Evolutionary conservation across 2,329 filamentous ascomycete species (phyloP), one percentile per base, ranked within the genome.

Genomic region (Colletotrichum graminicola): DNA sequence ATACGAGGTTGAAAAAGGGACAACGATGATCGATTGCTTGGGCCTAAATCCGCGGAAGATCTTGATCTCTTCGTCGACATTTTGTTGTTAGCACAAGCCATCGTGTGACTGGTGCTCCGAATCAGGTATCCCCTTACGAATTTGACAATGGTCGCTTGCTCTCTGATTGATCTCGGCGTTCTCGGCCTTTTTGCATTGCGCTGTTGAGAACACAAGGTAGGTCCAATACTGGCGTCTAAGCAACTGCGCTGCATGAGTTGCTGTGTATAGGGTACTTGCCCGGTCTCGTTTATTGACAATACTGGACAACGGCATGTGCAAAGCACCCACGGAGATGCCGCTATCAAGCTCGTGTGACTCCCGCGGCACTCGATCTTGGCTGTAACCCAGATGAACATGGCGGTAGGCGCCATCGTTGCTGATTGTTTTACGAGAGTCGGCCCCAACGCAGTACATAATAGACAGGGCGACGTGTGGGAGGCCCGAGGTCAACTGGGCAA

Each of bases 1-100:
- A 71, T 72, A 72, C 66, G 62, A 72, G 55, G 56, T 66, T 56
- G 41, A 66, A 71, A 57, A 59, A 45, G 34, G 66, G 51, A 72
- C 56, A 56, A 41, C 49, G 36, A 62, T 54, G 34, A 71, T 71
- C 29, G 67, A 64, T 54, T 34, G 39, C 41, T 45, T 47, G n/a
- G 23, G 26, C 29, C 39, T 60, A 23, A 11, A 45, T 23, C 43
- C 16, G 43, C 36, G 18, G n/a, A 49, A 16, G n/a, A 23, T 29
- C 10, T 57, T 34, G 26, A 52, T 11, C 23, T 43, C 21, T 32
- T 36, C 14, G 45, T 39, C 5, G 11, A 16, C 1, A 18, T 55
- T n/a, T 41, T 57, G 57, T 62, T 56, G 34, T 70, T 67, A 61
- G 55, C 62, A 43, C 32, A 23, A 34, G 21, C 29, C 61, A n/a